These are phyloP conservation scores for Axilococcus clingmanii DNA, from an alignment of 139 green algal genomes.

Conservation along the genomic window DNA sequence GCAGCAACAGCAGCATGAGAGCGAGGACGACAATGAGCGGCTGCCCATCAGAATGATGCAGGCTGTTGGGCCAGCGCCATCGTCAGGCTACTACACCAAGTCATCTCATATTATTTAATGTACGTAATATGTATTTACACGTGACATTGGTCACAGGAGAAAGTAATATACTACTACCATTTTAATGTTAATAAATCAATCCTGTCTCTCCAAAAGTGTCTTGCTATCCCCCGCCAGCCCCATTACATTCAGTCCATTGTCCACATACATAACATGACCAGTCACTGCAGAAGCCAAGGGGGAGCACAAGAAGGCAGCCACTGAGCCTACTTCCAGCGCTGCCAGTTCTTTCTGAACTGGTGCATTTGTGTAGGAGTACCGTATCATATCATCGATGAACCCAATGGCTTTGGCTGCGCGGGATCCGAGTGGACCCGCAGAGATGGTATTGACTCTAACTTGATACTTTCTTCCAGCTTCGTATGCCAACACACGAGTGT, in stretches of 20 bases:
- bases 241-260: slow-evolving; percentile 87
- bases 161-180: background rate
- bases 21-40: too few species aligned
- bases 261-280: slow-evolving; percentile 45
- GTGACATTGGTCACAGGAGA: background rate
- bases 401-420: slow-evolving; percentile 95
- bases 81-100: background rate
- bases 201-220: slow-evolving; percentile 40
- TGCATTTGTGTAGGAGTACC: slow-evolving; percentile 83
- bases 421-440: slow-evolving; percentile 85
- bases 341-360: slow-evolving; percentile 91
- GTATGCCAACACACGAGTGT: slow-evolving; percentile 93
- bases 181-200: slow-evolving; percentile 15
- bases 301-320: slow-evolving; percentile 87
- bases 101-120: slow-evolving; percentile 4
- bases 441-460: slow-evolving; percentile 78
- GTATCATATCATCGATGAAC: slow-evolving; percentile 99
- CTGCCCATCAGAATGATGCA: too few species aligned
- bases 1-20: too few species aligned
- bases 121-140: slow-evolving; percentile 6
- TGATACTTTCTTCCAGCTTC: slow-evolving; percentile 91
- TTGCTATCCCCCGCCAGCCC: slow-evolving; percentile 75
- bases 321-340: slow-evolving; percentile 64
- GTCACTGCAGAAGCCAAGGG: slow-evolving; percentile 85
- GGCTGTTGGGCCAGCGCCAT: too few species aligned